phyloP scores from a whole-genome alignment of 305 asterid genomes.

The Fraxinus platypoda region DNA sequence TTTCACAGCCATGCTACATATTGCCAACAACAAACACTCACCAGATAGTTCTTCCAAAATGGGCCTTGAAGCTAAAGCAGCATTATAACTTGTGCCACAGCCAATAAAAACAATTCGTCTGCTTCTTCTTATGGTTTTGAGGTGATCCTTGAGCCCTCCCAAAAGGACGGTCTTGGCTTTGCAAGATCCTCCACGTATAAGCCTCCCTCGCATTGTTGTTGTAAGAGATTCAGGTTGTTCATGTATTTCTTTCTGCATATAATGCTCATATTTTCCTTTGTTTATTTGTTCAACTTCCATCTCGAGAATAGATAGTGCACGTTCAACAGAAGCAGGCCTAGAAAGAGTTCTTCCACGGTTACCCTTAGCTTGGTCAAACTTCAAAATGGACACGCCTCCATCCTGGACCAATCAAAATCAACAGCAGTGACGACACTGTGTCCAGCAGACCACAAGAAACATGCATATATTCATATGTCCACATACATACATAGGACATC shows the following conservation, averaged over 20 bases:
- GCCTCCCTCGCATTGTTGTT: slow-evolving; percentile 96
- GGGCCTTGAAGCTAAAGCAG: slow-evolving; percentile 94
- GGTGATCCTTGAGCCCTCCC: slow-evolving; percentile 95
- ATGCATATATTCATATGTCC: background rate
- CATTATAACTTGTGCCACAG: slow-evolving; percentile 95
- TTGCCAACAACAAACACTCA: slow-evolving; percentile 27
- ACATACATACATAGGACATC: background rate
- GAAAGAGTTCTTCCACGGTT: slow-evolving; percentile 48
- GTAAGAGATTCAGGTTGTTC: slow-evolving; percentile 94
- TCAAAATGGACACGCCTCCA: slow-evolving; percentile 83
- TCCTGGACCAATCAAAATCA: slow-evolving; percentile 47
- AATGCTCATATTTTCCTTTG: slow-evolving; percentile 91
- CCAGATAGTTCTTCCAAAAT: slow-evolving; percentile 97
- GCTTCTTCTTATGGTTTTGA: slow-evolving; percentile 90
- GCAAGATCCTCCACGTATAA: slow-evolving; percentile 86
- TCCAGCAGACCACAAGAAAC: background rate
- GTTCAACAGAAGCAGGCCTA: slow-evolving; percentile 85
- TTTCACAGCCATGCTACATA: background rate
- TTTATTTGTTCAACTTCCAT: slow-evolving; percentile 99
- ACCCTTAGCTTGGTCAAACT: slow-evolving; percentile 64
- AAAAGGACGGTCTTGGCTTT: slow-evolving; percentile 84
- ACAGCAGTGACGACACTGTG: background rate
- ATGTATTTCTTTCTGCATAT: slow-evolving; percentile 99
- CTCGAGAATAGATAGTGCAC: slow-evolving; percentile 87
- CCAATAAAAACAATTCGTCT: slow-evolving; percentile 91